Conservation (phyloP, 306 rosid genomes). For the Ammopiptanthus mongolicus region DNA sequence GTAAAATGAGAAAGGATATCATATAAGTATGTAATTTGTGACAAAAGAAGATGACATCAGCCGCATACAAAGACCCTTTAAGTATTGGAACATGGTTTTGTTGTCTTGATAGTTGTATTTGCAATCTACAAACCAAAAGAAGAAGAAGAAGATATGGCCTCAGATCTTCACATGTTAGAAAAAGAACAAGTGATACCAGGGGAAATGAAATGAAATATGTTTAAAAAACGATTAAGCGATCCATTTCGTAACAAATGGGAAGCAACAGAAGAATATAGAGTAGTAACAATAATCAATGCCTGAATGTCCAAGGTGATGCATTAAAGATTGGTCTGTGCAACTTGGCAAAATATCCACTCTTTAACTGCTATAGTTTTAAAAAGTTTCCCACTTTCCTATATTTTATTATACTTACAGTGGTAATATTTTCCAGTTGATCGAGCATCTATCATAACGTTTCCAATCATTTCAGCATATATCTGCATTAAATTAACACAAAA, state of each 20-base stretch:
- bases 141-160: slow-evolving; percentile 5
- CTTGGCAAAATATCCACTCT: neutral
- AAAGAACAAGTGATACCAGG: neutral
- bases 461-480: slow-evolving; percentile 99
- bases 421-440: slow-evolving; percentile 97
- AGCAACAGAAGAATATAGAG: neutral
- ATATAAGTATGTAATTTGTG: neutral
- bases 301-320: neutral
- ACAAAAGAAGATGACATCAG: neutral
- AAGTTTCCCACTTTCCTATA: neutral
- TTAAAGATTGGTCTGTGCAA: neutral
- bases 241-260: slow-evolving; percentile 11
- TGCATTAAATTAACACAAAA: slow-evolving; percentile 35
- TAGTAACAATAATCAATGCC: neutral
- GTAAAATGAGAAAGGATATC: neutral
- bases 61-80: neutral
- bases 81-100: neutral
- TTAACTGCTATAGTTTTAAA: slow-evolving; percentile 6
- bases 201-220: neutral
- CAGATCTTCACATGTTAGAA: slow-evolving; percentile 4
- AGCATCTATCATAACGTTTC: slow-evolving; percentile 97
- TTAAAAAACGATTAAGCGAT: neutral
- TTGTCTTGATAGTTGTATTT: neutral
- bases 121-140: neutral
- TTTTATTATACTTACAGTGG: slow-evolving; percentile 65